Evolutionary conservation across 1,284 basidiomycete genomes (phyloP), one percentile per base, ranked within the genome.

Genomic region (Heliocybe sulcata): DNA sequence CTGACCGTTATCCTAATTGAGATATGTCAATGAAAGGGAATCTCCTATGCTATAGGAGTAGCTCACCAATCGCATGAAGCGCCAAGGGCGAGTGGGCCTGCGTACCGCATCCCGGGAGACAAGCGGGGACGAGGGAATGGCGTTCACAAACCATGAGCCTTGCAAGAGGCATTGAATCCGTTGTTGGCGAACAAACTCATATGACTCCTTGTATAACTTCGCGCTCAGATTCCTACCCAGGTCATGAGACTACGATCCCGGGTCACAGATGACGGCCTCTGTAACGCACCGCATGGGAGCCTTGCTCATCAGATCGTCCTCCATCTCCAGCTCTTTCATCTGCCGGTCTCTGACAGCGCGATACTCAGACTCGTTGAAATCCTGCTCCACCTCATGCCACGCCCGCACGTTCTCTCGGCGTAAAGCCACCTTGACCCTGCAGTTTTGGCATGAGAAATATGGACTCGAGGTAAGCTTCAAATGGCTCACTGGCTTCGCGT

Each of bases 111-210:
- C 79, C 50, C 80, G 75, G 6, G 79, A 63, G 12, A 69, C 65
- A 14, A 72, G 74, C 1, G 79, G 71, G 11, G 75, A 70, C 25
- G 76, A 63, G 0, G 82, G 81, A 38, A 87, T 69, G 3, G 82
- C 88, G 63, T 89, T 91, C 59, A 89, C 80, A 69, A 95, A 94
- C 92, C 92, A 95, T 33, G 92, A 89, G n/a, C 92, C 92, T 64
- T 92, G 87, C 51, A 92, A 72, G 45, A 96, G 68, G 65, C 92
- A 94, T 60, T 92, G 88, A 62, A 94, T 87, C 48, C 95, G 80
- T 71, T 98, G 95, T 66, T 92, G 88, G 27, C 89, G 79, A 26
- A 98, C 87, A 64, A 97, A 96, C 64, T 96, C 94, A 64, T 86
- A 94, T 14, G 92, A 94, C 66, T 98, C 95, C 62, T 86, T 90